These are phyloP conservation scores for Neotropicomus parvogracilis DNA, from an alignment of 1,284 basidiomycete genomes.

Conservation along the genomic window DNA sequence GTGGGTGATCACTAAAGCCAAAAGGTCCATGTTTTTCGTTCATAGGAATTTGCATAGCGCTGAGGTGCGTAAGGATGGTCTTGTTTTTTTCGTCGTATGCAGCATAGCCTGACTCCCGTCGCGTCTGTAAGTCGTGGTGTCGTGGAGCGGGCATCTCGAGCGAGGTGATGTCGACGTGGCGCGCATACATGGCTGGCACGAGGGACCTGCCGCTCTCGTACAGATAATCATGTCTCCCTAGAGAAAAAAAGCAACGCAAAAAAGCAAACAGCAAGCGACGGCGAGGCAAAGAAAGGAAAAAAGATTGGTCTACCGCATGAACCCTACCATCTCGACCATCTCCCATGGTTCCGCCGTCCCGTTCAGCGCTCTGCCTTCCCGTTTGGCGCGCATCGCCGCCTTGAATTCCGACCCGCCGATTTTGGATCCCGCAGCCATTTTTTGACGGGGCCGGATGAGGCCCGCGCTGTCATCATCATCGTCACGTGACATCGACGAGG, in stretches of 20 bases:
- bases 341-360: slow-evolving; percentile 21
- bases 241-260: too few species aligned
- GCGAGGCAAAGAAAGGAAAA: neutral
- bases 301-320: slow-evolving; percentile 8
- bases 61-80: too few species aligned
- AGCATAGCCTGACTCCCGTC: neutral
- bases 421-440: slow-evolving; percentile 24
- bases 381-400: slow-evolving; percentile 27
- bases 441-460: slow-evolving; percentile 22
- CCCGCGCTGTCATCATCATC: slow-evolving; percentile 17
- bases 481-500: neutral
- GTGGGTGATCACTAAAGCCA: too few species aligned
- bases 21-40: too few species aligned
- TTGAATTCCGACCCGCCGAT: slow-evolving; percentile 32
- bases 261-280: too few species aligned
- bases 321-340: slow-evolving; percentile 31
- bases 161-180: neutral
- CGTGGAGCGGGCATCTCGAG: neutral
- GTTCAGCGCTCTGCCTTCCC: slow-evolving; percentile 16
- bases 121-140: neutral
- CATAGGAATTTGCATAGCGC: too few species aligned
- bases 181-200: neutral
- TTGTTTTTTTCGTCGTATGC: neutral
- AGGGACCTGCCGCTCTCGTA: neutral
- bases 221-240: neutral